These are phyloP conservation scores for Tricholoma matsutake DNA, from an alignment of 768 basidiomycete species.

Conservation along the genomic window DNA sequence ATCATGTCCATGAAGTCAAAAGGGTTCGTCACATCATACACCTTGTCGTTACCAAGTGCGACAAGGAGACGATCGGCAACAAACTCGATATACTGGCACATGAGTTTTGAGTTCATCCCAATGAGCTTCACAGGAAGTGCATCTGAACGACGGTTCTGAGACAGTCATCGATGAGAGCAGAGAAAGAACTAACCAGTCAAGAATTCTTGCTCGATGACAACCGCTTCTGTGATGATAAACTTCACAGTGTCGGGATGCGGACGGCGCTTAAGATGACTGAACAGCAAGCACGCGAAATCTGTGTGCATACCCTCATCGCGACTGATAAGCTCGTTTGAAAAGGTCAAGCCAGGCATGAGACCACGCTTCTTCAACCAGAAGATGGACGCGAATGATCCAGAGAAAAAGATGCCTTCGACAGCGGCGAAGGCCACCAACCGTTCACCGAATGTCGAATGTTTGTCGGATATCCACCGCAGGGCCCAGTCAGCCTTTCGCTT, in stretches of 20 bases:
- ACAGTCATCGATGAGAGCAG: not conserved
- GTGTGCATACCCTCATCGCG: slow-evolving; percentile 97
- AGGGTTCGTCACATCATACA: slow-evolving; percentile 77
- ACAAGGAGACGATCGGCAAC: slow-evolving; percentile 88
- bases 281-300: slow-evolving; percentile 91
- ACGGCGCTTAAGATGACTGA: slow-evolving; percentile 76
- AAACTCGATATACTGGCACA: slow-evolving; percentile 91
- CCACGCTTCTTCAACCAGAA: slow-evolving; percentile 99
- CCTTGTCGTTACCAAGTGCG: slow-evolving; percentile 78
- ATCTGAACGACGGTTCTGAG: slow-evolving; percentile 39
- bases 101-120: slow-evolving; percentile 89
- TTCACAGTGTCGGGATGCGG: slow-evolving; percentile 78
- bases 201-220: slow-evolving; percentile 84
- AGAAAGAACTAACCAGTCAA: slow-evolving; percentile 53
- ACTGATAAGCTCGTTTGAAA: slow-evolving; percentile 95
- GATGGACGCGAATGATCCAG: slow-evolving; percentile 88
- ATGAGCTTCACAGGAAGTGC: slow-evolving; percentile 85
- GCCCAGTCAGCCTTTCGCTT: slow-evolving; percentile 96
- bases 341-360: slow-evolving; percentile 95
- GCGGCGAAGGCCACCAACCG: slow-evolving; percentile 92
- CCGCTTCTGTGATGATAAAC: slow-evolving; percentile 77
- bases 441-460: slow-evolving; percentile 78
- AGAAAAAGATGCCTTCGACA: slow-evolving; percentile 98
- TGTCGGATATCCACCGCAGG: slow-evolving; percentile 85
- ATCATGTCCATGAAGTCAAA: slow-evolving; percentile 97